These are phyloP conservation scores for Aspergillus phoenicis DNA, from an alignment of 2,329 filamentous ascomycete genomes.

Conservation along the genomic window DNA sequence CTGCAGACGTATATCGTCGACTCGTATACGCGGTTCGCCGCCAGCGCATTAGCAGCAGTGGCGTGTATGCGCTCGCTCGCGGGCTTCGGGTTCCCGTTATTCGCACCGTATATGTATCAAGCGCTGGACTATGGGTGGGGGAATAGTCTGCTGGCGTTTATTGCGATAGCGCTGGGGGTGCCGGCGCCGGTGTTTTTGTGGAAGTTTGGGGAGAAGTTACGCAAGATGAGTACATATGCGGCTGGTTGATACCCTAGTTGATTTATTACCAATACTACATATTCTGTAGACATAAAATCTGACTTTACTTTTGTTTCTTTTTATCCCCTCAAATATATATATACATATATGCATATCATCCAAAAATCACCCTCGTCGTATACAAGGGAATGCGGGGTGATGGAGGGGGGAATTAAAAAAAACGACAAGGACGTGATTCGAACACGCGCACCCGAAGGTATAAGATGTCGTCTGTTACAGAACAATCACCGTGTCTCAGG, in stretches of 20 bases:
- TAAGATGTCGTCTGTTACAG: conserved; percentile 2
- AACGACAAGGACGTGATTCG: conserved; percentile 10
- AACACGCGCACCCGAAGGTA: conserved; percentile 10
- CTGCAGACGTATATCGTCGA: conserved; percentile 51
- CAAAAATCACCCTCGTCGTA: no score
- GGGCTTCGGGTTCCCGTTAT: conserved; percentile 47
- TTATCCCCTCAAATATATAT: no score
- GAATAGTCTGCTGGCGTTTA: conserved; percentile 45
- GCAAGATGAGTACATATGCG: conserved; percentile 53
- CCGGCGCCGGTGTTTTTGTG: conserved; percentile 56
- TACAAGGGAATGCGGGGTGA: no score
- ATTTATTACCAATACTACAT: not conserved
- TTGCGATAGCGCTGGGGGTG: conserved; percentile 44
- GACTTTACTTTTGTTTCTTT: no score
- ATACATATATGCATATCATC: no score
- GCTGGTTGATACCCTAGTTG: conserved; percentile 31
- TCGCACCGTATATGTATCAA: conserved; percentile 45
- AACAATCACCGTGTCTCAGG: not conserved
- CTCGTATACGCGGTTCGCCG: conserved; percentile 44
- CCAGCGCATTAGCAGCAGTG: conserved; percentile 42
- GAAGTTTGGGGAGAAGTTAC: conserved; percentile 52
- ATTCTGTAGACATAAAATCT: no score
- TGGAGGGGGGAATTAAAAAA: not conserved
- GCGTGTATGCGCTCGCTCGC: conserved; percentile 41
- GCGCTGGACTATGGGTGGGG: conserved; percentile 45